phyloP scores from a whole-genome alignment of 371 early-diverging fungal genomes.

The Zychaea mexicana region DNA sequence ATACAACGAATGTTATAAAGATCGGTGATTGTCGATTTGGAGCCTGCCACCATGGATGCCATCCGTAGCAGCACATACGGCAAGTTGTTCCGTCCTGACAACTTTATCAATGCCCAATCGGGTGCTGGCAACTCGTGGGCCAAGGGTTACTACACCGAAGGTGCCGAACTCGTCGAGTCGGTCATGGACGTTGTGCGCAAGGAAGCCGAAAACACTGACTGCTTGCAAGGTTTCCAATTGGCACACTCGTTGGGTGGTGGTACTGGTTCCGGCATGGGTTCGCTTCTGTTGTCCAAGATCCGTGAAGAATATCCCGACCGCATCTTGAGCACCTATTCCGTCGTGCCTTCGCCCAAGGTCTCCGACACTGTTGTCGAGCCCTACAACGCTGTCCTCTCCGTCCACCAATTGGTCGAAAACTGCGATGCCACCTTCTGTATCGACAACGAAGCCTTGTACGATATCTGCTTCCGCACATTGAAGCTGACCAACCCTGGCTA shows the following conservation, averaged over 20 bases:
- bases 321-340: constrained; percentile 93
- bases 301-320: constrained; percentile 94
- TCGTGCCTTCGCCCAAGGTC: constrained; percentile 92
- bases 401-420: constrained; percentile 90
- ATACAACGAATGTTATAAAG: constrained; percentile 31
- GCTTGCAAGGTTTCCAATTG: constrained; percentile 88
- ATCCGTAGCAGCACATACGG: constrained; percentile 76
- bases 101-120: constrained; percentile 84
- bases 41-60: constrained; percentile 99
- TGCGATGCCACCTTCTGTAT: constrained; percentile 97
- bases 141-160: constrained; percentile 93
- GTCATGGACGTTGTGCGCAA: constrained; percentile 86
- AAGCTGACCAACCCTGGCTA: constrained; percentile 81
- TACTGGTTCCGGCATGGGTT: constrained; percentile 89
- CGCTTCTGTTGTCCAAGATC: constrained; percentile 84
- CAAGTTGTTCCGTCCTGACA: constrained; percentile 85
- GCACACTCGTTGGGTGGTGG: constrained; percentile 92
- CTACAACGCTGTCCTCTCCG: constrained; percentile 87
- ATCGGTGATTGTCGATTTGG: constrained; percentile 97
- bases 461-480: constrained; percentile 87
- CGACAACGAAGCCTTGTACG: constrained; percentile 96
- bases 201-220: constrained; percentile 84
- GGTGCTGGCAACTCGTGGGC: constrained; percentile 96
- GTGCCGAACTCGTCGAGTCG: constrained; percentile 84
- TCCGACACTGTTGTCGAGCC: constrained; percentile 94